Evolutionary conservation across 2,329 filamentous ascomycete genomes (phyloP), one percentile per base, ranked within the genome.

Genomic region (Podosphaera leucotricha): DNA sequence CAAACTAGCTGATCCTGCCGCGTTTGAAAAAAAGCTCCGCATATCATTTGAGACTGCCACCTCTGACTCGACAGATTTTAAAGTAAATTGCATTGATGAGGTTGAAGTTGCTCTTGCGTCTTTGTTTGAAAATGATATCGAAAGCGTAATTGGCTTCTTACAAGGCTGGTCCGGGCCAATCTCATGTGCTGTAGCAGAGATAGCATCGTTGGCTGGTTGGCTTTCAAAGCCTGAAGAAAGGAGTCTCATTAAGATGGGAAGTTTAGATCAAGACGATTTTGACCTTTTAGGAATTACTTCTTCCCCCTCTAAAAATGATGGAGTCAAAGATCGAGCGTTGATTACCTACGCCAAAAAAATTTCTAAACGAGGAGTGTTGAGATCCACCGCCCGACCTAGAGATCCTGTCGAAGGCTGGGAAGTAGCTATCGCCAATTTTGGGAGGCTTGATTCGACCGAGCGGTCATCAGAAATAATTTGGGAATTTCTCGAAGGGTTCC

Each of bases 151-250:
- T 41, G 72, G 75, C 8, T 69, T 93, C 40, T 60, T 94, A 24
- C 72, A 80, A 44, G 67, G 69, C 4, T 92, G 82, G 80, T 94
- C 86, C 24, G 70, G 90, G 22, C 76, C 81, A 1, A 62, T 93
- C 16, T 77, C 84, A 10, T 71, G 79, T 24, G 75, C 83, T 5
- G 73, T 90, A 15, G 80, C 80, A 2, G 87, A 95, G 60, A 66
- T 95, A 46, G 85, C 82, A 10, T 78, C 75, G n/a, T 66, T 83
- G 21, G 84, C 80, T 7, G 76, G 77, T 38, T 95, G 87, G 87
- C 67, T 94, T 38, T 75, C 78, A 20, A 66, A 68, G 21, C 65
- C 69, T 24, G 64, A 69, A 44, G 61, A 67, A 6, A 64, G 66
- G 24, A 67, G 65, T 49, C 60, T 75, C 40, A 64, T 71, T 33